These are phyloP conservation scores for Talaromyces stipitatus DNA, from an alignment of 495 filamentous ascomycete species.

Conservation along the genomic window DNA sequence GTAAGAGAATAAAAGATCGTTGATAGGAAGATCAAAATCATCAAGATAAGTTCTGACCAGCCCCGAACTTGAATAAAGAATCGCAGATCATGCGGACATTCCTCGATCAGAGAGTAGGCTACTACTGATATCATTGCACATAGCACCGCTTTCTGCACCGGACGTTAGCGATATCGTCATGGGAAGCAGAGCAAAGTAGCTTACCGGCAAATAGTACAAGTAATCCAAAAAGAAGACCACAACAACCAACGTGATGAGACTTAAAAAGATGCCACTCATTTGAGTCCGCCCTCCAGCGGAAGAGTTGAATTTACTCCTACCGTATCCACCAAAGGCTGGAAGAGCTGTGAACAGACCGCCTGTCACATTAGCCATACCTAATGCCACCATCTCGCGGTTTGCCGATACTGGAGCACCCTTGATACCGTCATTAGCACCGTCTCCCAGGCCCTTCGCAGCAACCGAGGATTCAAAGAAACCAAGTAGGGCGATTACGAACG, in stretches of 20 bases:
- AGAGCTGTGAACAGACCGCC: constrained; percentile 88
- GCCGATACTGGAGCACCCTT: constrained; percentile 75
- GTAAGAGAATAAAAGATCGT: constrained; percentile 91
- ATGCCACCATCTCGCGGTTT: constrained; percentile 88
- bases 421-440: constrained; percentile 49
- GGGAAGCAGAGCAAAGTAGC: constrained; percentile 19
- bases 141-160: constrained; percentile 77
- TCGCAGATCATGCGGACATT: constrained; percentile 80
- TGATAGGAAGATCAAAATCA: constrained; percentile 79
- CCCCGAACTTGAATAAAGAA: constrained; percentile 87
- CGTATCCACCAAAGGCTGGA: constrained; percentile 94
- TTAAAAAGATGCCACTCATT: constrained; percentile 81
- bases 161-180: constrained; percentile 14
- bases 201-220: constrained; percentile 87
- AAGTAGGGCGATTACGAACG: constrained; percentile 87
- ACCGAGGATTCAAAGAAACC: constrained; percentile 98
- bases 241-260: constrained; percentile 70
- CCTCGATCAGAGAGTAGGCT: constrained; percentile 89
- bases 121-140: constrained; percentile 94
- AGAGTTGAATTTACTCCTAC: constrained; percentile 89
- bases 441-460: constrained; percentile 85
- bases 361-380: constrained; percentile 82
- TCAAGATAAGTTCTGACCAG: constrained; percentile 75
- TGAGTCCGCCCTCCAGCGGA: constrained; percentile 87
- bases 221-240: constrained; percentile 79